These are phyloP conservation scores for Lichtheimia ornata DNA, from an alignment of 371 early-diverging fungal genomes.

Conservation along the genomic window DNA sequence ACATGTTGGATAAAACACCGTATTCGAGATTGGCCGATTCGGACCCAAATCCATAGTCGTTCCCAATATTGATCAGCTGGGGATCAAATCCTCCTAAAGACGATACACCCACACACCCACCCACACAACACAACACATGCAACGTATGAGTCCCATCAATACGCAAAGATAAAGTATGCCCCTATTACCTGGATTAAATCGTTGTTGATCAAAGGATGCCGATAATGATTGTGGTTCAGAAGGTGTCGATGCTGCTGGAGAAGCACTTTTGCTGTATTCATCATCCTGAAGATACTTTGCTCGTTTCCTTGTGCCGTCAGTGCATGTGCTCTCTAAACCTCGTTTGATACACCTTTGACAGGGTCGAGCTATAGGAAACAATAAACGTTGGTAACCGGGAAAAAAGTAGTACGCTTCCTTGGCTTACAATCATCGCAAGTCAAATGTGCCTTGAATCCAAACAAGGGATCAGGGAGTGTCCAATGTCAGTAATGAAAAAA, in stretches of 20 bases:
- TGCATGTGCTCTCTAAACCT: conserved; percentile 33
- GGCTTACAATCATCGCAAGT: conserved; percentile 40
- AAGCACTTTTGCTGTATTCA: conserved; percentile 19
- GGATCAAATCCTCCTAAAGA: conserved; percentile 11
- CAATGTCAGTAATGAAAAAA: neutral
- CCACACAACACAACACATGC: neutral
- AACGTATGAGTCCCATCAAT: conserved; percentile 15
- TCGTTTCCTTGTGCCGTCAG: conserved; percentile 33
- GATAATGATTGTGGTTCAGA: conserved; percentile 6
- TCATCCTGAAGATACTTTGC: conserved; percentile 80
- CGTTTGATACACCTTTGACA: conserved; percentile 42
- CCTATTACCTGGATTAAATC: neutral
- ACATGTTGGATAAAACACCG: conserved; percentile 82
- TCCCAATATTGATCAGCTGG: conserved; percentile 28
- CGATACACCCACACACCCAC: too few species aligned
- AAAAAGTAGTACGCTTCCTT: neutral
- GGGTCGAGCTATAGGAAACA: conserved; percentile 30
- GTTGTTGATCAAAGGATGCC: conserved; percentile 1
- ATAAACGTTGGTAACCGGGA: neutral
- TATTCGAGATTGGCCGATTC: conserved; percentile 85
- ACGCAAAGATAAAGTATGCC: conserved; percentile 19
- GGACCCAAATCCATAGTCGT: conserved; percentile 75
- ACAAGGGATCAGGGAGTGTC: too few species aligned
- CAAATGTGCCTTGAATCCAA: conserved; percentile 27
- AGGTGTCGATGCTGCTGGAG: conserved; percentile 7